Base-by-base conservation (phyloP, 2,329 filamentous ascomycete species). In the Cladosporium sp. region DNA sequence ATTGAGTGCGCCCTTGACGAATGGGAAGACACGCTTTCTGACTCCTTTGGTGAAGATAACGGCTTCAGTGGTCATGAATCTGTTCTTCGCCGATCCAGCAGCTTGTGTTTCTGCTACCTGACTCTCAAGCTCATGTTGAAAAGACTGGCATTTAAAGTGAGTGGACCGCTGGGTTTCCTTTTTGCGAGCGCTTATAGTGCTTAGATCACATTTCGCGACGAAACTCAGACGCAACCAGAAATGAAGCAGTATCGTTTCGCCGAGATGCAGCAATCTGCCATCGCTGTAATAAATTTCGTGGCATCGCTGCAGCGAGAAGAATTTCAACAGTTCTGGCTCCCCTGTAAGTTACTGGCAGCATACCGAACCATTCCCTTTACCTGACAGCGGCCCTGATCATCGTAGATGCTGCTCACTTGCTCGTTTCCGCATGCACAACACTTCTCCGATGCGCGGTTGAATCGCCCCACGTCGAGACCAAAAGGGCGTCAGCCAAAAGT, bases 371-470 rank as follows among this genome's bases (percentile, higher is more conserved):
- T 16, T 28, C 4, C 22, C 22, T 3, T 28, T 28, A 10, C 11
- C 44, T 13, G 14, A 41, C 28, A 45, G 10, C 22, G 22, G 22
- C 22, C 22, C 40, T 51, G 28, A 44, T 3, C 2, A 4, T 13
- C 18, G 8, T 6, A 70, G 72, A 76, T 54, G 77, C 75, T 46
- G 76, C 76, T 1, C 77, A 79, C 53, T 69, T 79, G 18, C 68
- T 80, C 13, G 78, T 78, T 1, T 77, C 76, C 14, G 77, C 77
- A 4, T 73, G 76, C n/a, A 80, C 75, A 0, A 71, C 79, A 7
- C 70, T 77, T 9, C 70, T 80, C 18, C 72, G 77, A 38, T 77
- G 76, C 61, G 70, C 74, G 3, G 68, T 80, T 28, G 75, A 80
- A 59, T 77, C 77, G 2, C 71, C 71, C 14, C 74, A 78, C 52